Conservation (phyloP, 352 stramenopile genomes). For the Phytopythium sindhum region DNA sequence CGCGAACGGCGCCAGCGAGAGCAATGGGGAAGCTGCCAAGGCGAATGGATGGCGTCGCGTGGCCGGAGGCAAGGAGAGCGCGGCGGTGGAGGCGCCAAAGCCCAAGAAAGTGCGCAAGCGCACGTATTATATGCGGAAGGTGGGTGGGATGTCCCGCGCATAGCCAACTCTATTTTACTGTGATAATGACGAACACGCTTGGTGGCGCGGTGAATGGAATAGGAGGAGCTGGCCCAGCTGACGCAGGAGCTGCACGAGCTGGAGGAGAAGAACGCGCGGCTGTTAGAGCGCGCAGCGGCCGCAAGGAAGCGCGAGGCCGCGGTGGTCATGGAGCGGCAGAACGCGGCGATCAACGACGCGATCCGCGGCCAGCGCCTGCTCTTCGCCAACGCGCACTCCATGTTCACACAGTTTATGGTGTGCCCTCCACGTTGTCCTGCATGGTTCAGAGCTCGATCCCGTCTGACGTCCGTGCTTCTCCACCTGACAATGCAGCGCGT, state of each 20-base stretch:
- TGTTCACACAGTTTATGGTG: slow-evolving; percentile 41
- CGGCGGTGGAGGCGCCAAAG: slow-evolving; percentile 5
- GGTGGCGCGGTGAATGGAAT: not conserved
- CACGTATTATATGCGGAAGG: slow-evolving; percentile 51
- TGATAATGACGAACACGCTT: not conserved
- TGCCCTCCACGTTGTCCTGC: not conserved
- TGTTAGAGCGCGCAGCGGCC: slow-evolving; percentile 22
- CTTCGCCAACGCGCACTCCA: slow-evolving; percentile 36
- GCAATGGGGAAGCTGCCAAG: not conserved
- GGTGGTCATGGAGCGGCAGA: slow-evolving; percentile 12
- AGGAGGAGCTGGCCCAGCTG: slow-evolving; percentile 9
- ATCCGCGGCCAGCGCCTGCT: slow-evolving; percentile 33
- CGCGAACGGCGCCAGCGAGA: not conserved
- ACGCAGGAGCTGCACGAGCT: slow-evolving; percentile 21
- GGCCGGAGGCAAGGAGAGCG: not conserved
- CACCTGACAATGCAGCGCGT: slow-evolving; percentile 11
- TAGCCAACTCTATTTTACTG: no score
- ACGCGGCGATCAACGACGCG: slow-evolving; percentile 21
- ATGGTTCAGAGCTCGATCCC: not conserved
- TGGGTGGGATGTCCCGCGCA: no score
- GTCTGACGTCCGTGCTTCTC: not conserved
- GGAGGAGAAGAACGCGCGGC: slow-evolving; percentile 17
- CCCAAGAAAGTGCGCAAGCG: slow-evolving; percentile 30
- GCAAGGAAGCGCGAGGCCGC: slow-evolving; percentile 4
- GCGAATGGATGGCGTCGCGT: not conserved